These are phyloP conservation scores for Metschnikowia sp. DNA, from an alignment of 805 yeast genomes.

Conservation along the genomic window DNA sequence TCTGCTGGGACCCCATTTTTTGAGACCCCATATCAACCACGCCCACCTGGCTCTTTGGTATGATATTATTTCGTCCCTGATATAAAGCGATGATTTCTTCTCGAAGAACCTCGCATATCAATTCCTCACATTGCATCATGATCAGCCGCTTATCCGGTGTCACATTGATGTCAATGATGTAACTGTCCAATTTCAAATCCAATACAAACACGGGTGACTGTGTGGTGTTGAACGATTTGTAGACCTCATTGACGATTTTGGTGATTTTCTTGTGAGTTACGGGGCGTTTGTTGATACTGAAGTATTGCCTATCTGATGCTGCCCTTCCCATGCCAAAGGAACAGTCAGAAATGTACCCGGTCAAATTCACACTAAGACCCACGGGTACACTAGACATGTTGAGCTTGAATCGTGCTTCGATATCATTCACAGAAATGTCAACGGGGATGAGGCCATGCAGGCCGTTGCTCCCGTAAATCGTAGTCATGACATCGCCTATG, in stretches of 20 bases:
- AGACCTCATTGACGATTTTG: conserved; percentile 68
- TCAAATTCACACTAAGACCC: conserved; percentile 4
- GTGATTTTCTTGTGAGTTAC: conserved; percentile 51
- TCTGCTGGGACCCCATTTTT: neutral
- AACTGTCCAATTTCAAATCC: conserved; percentile 52
- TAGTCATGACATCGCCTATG: conserved; percentile 51
- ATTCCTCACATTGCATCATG: conserved; percentile 61
- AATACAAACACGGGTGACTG: conserved; percentile 72
- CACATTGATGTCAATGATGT: conserved; percentile 74
- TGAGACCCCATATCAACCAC: conserved; percentile 19
- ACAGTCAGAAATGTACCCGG: conserved; percentile 70
- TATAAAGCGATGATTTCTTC: conserved; percentile 49
- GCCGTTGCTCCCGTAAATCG: conserved; percentile 69
- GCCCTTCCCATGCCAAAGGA: conserved; percentile 71
- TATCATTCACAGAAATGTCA: conserved; percentile 35
- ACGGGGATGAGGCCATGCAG: conserved; percentile 55
- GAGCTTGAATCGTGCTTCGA: conserved; percentile 23
- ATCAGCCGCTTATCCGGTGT: conserved; percentile 87
- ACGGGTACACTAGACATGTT: conserved; percentile 12
- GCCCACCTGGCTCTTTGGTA: conserved; percentile 34
- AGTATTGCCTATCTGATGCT: conserved; percentile 68
- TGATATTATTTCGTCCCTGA: conserved; percentile 32
- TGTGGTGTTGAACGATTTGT: conserved; percentile 63
- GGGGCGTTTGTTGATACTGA: conserved; percentile 77
- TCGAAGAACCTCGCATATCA: conserved; percentile 54